Base-by-base conservation (phyloP, 192 early-diverging fungal species). In the Entomortierella chlamydospora region DNA sequence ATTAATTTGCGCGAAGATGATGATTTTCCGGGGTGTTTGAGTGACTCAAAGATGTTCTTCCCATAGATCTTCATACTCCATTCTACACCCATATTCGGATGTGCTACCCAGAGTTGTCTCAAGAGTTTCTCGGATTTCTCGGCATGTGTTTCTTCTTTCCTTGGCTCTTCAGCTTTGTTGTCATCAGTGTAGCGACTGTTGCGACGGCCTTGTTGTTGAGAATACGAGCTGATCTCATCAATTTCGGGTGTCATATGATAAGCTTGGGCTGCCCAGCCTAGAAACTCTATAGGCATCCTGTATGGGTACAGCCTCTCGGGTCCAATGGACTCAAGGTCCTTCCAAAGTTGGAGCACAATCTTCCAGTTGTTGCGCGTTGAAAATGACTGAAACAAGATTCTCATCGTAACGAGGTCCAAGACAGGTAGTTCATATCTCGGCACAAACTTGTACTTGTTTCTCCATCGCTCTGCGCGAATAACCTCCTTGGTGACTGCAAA, bases 21-120 rank as follows among this genome's bases (percentile, higher is more conserved):
- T 6, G 45, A 50, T 25, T 45, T 12, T 22, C 45, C 18, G 17
- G 55, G 15, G 3, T 57, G 51, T 15, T 28, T 28, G 22, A 49
- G 42, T 4, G 57, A 59, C 26, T 64, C 56, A 58, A 78, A 78
- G 2, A 70, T 69, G 30, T 78, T 69, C 37, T 57, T 57, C 15
- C 73, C 73, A 26, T 78, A 70, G 26, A 78, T 78, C 61, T 49
- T 68, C 12, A 11, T 42, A 30, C 73, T 78, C 73, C 73, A 78
- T 23, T 63, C 25, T 8, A 43, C 39, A 11, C 66, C 73, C 73
- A 59, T 78, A 61, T 29, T 17, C 6, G 61, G 55, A 39, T 78
- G 53, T 3, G 22, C 56, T 8, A 37, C 69, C 73, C 73, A 78
- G 25, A 78, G 33, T 9, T 45, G 61, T 37, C 50, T 69, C 73